phyloP scores from a whole-genome alignment of 805 yeast genomes.

The Lipomyces lipofer region DNA sequence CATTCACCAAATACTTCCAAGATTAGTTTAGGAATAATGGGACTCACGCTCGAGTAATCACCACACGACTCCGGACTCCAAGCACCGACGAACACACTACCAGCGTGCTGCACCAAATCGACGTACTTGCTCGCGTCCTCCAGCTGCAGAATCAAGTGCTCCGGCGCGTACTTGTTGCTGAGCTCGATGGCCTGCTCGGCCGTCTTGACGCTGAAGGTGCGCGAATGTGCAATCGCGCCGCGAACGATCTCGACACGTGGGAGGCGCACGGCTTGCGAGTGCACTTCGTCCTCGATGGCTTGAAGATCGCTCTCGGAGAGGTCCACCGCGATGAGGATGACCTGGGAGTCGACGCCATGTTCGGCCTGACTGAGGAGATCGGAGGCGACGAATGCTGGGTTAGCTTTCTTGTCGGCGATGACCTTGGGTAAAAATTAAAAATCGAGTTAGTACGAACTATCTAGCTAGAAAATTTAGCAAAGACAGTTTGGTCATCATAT shows the following conservation, averaged over 20 bases:
- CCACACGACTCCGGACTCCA: conserved; percentile 98
- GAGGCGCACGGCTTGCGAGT: conserved; percentile 74
- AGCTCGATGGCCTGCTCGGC: conserved; percentile 81
- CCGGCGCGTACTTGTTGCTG: conserved; percentile 94
- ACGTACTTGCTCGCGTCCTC: conserved; percentile 75
- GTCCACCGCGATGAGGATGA: conserved; percentile 80
- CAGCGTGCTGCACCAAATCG: conserved; percentile 81
- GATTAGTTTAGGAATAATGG: no score
- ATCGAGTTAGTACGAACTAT: neutral
- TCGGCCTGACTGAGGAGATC: conserved; percentile 97
- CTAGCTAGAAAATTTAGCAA: no score
- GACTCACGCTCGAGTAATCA: conserved; percentile 65
- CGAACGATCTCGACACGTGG: conserved; percentile 94
- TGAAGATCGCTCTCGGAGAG: conserved; percentile 60
- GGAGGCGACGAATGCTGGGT: conserved; percentile 95
- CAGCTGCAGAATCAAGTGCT: conserved; percentile 90
- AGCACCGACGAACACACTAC: conserved; percentile 94
- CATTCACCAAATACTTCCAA: neutral
- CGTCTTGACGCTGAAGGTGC: conserved; percentile 66
- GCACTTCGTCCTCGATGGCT: conserved; percentile 78
- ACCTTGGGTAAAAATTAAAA: neutral
- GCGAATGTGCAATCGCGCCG: conserved; percentile 88
- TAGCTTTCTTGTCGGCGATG: conserved; percentile 81
- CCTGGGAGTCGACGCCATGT: conserved; percentile 98
- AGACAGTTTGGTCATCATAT: neutral